Evolutionary conservation across 495 filamentous ascomycete genomes (phyloP), one percentile per base, ranked within the genome.

Genomic region (Geopyxis carbonaria): DNA sequence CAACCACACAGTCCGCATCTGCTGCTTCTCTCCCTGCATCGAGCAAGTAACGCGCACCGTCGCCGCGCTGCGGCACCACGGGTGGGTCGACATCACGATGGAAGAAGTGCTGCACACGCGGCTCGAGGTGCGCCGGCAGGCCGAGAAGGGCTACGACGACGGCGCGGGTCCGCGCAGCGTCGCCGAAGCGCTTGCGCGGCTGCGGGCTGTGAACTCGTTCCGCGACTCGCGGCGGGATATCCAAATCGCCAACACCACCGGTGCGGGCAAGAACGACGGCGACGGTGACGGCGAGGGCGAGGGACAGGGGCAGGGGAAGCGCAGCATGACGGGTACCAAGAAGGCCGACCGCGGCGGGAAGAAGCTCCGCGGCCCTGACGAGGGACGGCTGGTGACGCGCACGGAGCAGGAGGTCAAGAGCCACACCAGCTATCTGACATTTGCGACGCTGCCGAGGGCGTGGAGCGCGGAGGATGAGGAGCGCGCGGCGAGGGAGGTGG

Each of bases 21-120:
- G 89, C 60, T 87, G 86, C 2, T 97, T 97, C 63, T 85, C 78
- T 5, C 89, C 89, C 0, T 97, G 89, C 57, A 85, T 97, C 50
- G 89, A 97, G 60, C 89, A 97, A 58, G 86, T 86, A 6, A 78
- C 78, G 22, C 69, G 72, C 25, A 94, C 91, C 0, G 72, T 93
- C 35, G 72, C 78, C 29, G 64, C 68, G 1, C 68, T 97, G 53
- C 77, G 85, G 28, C 65, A 74, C 21, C 61, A 80, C 2, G 79
- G 78, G 41, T 97, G 89, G 91, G 64, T 86, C n/a, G 72, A 81
- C 30, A 85, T 95, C 48, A 70, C 76, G 29, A 93, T 93, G 84
- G 76, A 84, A 3, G 87, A 94, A 58, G 65, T 95, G 8, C 63
- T 71, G 2, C 71, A 92, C 45, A 65, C 68, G 33, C 73, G 74